Evolutionary conservation across 2,329 filamentous ascomycete species (phyloP).

Genomic region (Colletotrichum gigasporum): DNA sequence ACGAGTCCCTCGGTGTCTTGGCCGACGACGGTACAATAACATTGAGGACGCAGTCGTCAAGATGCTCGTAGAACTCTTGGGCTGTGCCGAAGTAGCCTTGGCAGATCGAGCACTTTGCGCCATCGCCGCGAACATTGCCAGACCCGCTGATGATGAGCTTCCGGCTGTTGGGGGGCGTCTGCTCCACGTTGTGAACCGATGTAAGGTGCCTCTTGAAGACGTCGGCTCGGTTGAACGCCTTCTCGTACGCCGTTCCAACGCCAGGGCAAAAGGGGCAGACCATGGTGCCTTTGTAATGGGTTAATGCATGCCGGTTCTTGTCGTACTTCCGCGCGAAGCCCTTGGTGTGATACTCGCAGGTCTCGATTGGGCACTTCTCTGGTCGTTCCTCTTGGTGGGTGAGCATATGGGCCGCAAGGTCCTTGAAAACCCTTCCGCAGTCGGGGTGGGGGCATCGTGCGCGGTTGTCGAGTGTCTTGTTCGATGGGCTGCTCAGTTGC

Average conservation of each 20-base stretch:
- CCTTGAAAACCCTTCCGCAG: conserved; percentile 69
- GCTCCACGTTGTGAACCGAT: conserved; percentile 92
- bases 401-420: conserved; percentile 88
- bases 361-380: conserved; percentile 94
- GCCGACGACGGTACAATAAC: conserved; percentile 60
- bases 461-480: conserved; percentile 49
- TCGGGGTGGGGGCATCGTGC: conserved; percentile 65
- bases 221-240: conserved; percentile 95
- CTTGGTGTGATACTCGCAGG: conserved; percentile 93
- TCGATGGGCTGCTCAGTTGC: conserved; percentile 39
- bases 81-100: conserved; percentile 80
- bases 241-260: conserved; percentile 86
- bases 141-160: conserved; percentile 66
- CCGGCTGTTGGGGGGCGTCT: conserved; percentile 89
- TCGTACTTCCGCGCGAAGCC: conserved; percentile 98
- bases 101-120: conserved; percentile 92
- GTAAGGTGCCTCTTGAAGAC: conserved; percentile 97
- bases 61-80: conserved; percentile 97
- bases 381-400: conserved; percentile 94
- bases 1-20: conserved; percentile 25
- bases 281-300: conserved; percentile 98
- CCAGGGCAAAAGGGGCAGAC: conserved; percentile 96
- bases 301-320: conserved; percentile 95
- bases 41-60: conserved; percentile 74
- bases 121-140: conserved; percentile 50